Evolutionary conservation across 768 basidiomycete genomes (phyloP).

Genomic region (Exsudoporus frostii): DNA sequence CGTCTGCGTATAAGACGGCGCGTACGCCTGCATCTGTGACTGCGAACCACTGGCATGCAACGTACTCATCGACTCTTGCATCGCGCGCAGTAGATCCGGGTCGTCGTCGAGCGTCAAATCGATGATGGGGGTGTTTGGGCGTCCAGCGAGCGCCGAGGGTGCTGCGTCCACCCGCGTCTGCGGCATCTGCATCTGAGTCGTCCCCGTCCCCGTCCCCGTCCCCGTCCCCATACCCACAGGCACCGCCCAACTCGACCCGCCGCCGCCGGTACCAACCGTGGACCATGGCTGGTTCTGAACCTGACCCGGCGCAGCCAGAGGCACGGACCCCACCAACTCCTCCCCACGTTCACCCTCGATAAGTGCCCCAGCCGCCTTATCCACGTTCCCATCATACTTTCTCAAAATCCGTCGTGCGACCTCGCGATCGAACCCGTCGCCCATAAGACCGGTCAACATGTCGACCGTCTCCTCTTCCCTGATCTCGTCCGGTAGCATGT

Average conservation of each 20-base stretch:
- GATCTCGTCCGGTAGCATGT: slow-evolving; percentile 17
- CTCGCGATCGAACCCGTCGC: slow-evolving; percentile 38
- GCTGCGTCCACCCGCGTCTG: slow-evolving; percentile 13
- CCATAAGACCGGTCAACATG: slow-evolving; percentile 38
- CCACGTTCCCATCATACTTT: slow-evolving; percentile 57
- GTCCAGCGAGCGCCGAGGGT: slow-evolving; percentile 8
- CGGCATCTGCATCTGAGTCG: background rate
- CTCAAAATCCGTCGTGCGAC: slow-evolving; percentile 54
- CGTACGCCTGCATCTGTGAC: slow-evolving; percentile 11
- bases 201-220: background rate
- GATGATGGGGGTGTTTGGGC: slow-evolving; percentile 39
- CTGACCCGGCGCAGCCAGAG: background rate
- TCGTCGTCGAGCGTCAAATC: slow-evolving; percentile 65
- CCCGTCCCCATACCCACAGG: background rate
- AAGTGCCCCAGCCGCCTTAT: slow-evolving; percentile 54
- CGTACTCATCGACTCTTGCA: slow-evolving; percentile 51
- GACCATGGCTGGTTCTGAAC: slow-evolving; percentile 15
- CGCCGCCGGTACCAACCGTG: background rate
- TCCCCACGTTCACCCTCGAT: slow-evolving; percentile 50
- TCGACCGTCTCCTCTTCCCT: slow-evolving; percentile 34
- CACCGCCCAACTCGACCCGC: slow-evolving; percentile 3
- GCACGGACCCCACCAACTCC: slow-evolving; percentile 6
- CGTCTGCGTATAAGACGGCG: slow-evolving; percentile 9
- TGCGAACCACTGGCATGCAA: slow-evolving; percentile 24
- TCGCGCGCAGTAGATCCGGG: slow-evolving; percentile 45